Evolutionary conservation across 495 filamentous ascomycete species (phyloP).

Genomic region (Oleoguttula mirabilis): DNA sequence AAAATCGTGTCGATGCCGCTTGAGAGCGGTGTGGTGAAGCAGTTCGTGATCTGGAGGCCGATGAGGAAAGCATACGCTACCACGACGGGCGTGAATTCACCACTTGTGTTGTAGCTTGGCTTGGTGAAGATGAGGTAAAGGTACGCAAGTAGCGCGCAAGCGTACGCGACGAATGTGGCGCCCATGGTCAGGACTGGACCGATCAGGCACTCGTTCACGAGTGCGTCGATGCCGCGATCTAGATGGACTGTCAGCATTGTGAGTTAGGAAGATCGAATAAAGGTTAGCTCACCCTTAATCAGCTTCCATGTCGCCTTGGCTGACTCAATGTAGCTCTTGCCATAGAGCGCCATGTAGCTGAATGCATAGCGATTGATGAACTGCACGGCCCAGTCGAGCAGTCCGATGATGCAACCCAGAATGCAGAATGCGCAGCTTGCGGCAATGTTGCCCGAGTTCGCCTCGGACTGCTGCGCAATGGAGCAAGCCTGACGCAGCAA

Average conservation of each 20-base stretch:
- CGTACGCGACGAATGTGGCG: slow-evolving; percentile 67
- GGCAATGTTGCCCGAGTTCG: slow-evolving; percentile 54
- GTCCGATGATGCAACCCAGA: slow-evolving; percentile 58
- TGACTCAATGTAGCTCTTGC: slow-evolving; percentile 69
- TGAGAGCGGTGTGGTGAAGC: slow-evolving; percentile 59
- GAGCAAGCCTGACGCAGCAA: slow-evolving; percentile 66
- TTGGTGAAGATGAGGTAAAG: slow-evolving; percentile 70
- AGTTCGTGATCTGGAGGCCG: slow-evolving; percentile 74
- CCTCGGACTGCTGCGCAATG: slow-evolving; percentile 53
- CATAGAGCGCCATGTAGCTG: slow-evolving; percentile 82
- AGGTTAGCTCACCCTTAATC: too few species aligned
- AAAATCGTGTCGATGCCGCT: slow-evolving; percentile 71
- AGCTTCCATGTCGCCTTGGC: slow-evolving; percentile 70
- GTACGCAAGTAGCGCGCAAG: slow-evolving; percentile 69
- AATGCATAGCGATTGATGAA: slow-evolving; percentile 80
- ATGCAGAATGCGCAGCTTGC: slow-evolving; percentile 56
- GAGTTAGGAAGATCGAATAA: too few species aligned
- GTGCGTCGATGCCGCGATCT: slow-evolving; percentile 77
- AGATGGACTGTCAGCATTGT: too few species aligned
- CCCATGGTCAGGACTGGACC: slow-evolving; percentile 86
- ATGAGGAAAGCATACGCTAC: slow-evolving; percentile 77
- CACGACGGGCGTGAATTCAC: slow-evolving; percentile 61
- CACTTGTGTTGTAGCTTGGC: slow-evolving; percentile 61
- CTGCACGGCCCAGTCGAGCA: slow-evolving; percentile 75
- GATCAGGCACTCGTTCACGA: slow-evolving; percentile 83